These are phyloP conservation scores for Zopfia rhizophila DNA, from an alignment of 2,329 filamentous ascomycete species.

Conservation along the genomic window DNA sequence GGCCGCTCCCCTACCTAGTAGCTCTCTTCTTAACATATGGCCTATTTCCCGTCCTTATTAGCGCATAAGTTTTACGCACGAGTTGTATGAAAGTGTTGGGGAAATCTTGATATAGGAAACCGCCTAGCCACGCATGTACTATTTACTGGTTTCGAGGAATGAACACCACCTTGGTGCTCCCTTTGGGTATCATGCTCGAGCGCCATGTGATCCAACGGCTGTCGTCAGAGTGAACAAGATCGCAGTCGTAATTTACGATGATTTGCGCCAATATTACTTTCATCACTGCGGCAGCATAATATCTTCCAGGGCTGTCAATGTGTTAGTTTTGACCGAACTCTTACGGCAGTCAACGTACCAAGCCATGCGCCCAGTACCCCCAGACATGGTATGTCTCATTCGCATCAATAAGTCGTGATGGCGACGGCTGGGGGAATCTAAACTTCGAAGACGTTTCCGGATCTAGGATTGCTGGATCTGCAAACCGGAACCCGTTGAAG, in stretches of 20 bases:
- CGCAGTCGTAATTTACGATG: conserved; percentile 28
- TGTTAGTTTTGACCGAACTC: neutral
- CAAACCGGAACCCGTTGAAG: conserved; percentile 34
- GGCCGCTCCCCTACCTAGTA: too few species aligned
- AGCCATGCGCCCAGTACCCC: conserved; percentile 29
- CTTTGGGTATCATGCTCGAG: conserved; percentile 25
- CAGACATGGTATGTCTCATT: conserved; percentile 27
- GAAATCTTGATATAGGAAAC: too few species aligned
- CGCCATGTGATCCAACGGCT: conserved; percentile 24
- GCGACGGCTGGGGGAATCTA: conserved; percentile 18
- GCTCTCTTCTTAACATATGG: too few species aligned
- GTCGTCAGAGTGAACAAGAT: conserved; percentile 20
- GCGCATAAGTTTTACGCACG: too few species aligned
- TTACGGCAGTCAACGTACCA: conserved; percentile 17
- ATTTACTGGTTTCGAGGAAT: neutral
- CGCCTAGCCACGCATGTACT: too few species aligned
- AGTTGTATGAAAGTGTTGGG: too few species aligned
- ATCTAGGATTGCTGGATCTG: conserved; percentile 13
- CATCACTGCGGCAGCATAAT: conserved; percentile 28
- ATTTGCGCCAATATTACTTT: conserved; percentile 26
- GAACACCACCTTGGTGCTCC: conserved; percentile 14
- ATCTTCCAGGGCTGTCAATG: conserved; percentile 29
- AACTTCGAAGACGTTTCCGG: conserved; percentile 7
- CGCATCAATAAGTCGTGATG: conserved; percentile 24
- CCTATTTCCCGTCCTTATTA: too few species aligned